A percentile compares a stretch with the other conserved stretches of the same genome.
phyloP scores from a whole-genome alignment of 2,329 filamentous ascomycete genomes.

The Geosmithia morbida region DNA sequence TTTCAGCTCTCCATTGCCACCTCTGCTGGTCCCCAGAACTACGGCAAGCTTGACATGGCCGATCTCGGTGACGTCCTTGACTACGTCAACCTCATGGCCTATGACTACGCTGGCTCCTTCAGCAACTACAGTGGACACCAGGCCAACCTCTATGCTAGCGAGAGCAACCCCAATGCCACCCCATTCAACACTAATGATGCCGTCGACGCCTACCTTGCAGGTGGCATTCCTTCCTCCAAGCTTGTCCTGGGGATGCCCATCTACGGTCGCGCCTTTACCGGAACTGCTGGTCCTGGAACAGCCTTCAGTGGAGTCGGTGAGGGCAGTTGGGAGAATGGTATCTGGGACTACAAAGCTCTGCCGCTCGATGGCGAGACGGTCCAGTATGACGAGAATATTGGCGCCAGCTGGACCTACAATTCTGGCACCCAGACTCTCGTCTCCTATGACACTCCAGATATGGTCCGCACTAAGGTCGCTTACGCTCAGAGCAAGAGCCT shows the following conservation, averaged over 20 bases:
- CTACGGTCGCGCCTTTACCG: constrained; percentile 12
- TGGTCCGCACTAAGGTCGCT: constrained; percentile 45
- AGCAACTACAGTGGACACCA: constrained; percentile 48
- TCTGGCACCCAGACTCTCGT: constrained; percentile 44
- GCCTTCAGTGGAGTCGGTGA: constrained; percentile 47
- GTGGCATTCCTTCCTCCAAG: constrained; percentile 49
- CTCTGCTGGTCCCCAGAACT: constrained; percentile 33
- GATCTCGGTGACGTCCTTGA: constrained; percentile 36
- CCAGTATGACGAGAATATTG: constrained; percentile 37
- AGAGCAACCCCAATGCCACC: constrained; percentile 39
- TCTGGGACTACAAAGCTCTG: constrained; percentile 72
- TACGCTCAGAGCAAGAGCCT: constrained; percentile 50
- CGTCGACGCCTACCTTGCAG: constrained; percentile 47
- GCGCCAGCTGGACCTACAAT: constrained; percentile 62
- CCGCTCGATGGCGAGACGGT: constrained; percentile 46
- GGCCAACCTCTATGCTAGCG: constrained; percentile 52
- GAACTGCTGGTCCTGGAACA: constrained; percentile 49
- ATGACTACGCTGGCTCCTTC: constrained; percentile 67
- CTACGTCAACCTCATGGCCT: constrained; percentile 57
- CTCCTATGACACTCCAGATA: constrained; percentile 52
- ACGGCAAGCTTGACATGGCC: constrained; percentile 29
- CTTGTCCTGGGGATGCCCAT: constrained; percentile 69
- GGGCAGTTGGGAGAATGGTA: constrained; percentile 58
- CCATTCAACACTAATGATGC: constrained; percentile 56
- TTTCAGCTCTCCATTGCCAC: constrained; percentile 40